Conservation (phyloP, 495 filamentous ascomycete species). For the Penicillium turbatum region DNA sequence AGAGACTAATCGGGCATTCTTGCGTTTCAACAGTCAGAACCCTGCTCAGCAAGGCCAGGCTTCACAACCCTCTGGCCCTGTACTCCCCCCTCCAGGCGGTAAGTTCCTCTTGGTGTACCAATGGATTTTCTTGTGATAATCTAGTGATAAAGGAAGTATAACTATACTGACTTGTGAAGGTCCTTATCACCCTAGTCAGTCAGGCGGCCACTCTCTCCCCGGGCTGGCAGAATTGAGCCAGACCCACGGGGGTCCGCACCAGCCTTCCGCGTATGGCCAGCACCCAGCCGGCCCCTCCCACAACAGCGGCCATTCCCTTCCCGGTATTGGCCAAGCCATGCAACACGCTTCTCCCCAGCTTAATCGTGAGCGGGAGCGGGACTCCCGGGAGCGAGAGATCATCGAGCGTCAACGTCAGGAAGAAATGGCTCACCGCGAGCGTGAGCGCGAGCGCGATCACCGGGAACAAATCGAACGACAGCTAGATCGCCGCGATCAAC, state of each 20-base stretch:
- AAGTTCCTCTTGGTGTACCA: slow-evolving; percentile 16
- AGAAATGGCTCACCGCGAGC: slow-evolving; percentile 59
- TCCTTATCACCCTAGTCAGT: slow-evolving; percentile 44
- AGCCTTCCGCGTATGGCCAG: slow-evolving; percentile 45
- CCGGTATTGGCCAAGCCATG: slow-evolving; percentile 50
- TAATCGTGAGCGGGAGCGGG: slow-evolving; percentile 51
- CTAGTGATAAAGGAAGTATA: background rate
- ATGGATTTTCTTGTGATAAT: background rate
- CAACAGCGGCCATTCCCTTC: slow-evolving; percentile 46
- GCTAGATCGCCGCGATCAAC: slow-evolving; percentile 49
- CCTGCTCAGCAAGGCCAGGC: slow-evolving; percentile 45
- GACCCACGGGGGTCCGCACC: slow-evolving; percentile 45
- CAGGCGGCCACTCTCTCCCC: slow-evolving; percentile 49
- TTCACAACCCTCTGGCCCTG: slow-evolving; percentile 45
- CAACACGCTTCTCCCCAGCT: slow-evolving; percentile 50
- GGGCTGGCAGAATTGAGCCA: slow-evolving; percentile 50
- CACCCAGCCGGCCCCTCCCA: slow-evolving; percentile 41
- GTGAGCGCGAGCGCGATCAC: slow-evolving; percentile 49
- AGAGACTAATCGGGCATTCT: slow-evolving; percentile 15
- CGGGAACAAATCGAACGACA: slow-evolving; percentile 48
- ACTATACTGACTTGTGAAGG: slow-evolving; percentile 29
- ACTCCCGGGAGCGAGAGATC: slow-evolving; percentile 47
- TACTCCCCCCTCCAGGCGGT: slow-evolving; percentile 49
- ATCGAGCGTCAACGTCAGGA: slow-evolving; percentile 52
- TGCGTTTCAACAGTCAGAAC: slow-evolving; percentile 36